Base-by-base conservation (phyloP, 306 rosid species). In the Dalbergia oliveri region DNA sequence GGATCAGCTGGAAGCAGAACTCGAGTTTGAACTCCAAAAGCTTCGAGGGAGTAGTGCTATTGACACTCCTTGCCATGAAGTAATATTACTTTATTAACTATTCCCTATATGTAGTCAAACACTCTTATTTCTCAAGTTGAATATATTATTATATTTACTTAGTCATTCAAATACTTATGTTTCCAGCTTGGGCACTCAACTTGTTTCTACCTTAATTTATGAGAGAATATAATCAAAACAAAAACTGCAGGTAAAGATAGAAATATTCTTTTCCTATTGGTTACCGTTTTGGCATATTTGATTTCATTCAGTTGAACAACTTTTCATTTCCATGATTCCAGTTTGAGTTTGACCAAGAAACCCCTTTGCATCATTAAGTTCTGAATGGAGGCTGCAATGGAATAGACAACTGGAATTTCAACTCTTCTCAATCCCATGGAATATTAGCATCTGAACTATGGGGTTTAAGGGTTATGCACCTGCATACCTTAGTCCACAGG, bases 1-100 rank as follows among this genome's bases (percentile, higher is more conserved):
- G 88, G 89, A 89, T 88, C 82, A 85, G 65, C 73, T 90, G 79
- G 95, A 90, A 84, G 93, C 89, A 57, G 94, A 93, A 84, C 88
- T 88, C 49, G 91, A 86, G 70, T 76, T 84, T 66, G 92, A 93
- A 82, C 82, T 90, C 34, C 88, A 85, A 82, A 90, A 89, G 76
- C 91, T 93, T 79, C 91, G 88, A 16, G 83, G 90, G 75, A 84
- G 87, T 82, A 65, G 31, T 26, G 31, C 83, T 16, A 16, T 72
- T 14, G 91, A 90, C 57, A 69, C 73, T 33, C 72, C 85, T 78
- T 14, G 11, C 69, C 72, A 67, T 45, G 87, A 84, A 14, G 90
- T 63, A 60, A 18, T 49, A 39, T 58, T 58, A 58, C 10, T 37
- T 5, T 37, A 37, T 37, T 37, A 37, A 37, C 41, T 37, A 37